Evolutionary conservation across 2,329 filamentous ascomycete species (phyloP), one percentile per base, ranked within the genome.

Genomic region (Lecanosticta acicola): DNA sequence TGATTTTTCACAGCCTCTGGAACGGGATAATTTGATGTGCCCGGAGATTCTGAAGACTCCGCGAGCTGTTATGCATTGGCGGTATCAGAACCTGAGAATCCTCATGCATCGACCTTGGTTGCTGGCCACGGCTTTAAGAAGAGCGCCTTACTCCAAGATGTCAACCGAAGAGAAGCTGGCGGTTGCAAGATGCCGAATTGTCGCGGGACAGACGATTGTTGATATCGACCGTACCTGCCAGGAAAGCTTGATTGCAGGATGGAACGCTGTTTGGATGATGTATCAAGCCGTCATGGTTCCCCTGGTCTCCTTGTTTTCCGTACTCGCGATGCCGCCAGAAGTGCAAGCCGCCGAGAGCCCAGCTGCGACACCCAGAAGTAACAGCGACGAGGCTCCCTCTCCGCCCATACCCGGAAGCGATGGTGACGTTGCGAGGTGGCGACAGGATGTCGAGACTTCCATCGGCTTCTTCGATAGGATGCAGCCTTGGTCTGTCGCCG

Each of bases 231-330:
- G 74, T 17, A 83, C 85, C 51, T 87, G 84, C 69, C 78, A 78
- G 37, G 77, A 80, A 37, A 85, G 87, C 60, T 80, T 88, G 60
- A 85, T 90, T 69, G 80, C 80, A 0, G 85, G 85, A 7, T 90
- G 85, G 85, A 87, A 87, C 62, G 85, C 83, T 0, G 84, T 86
- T 2, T 89, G 85, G 84, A 84, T 88, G 66, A 76, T 87, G 48
- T 90, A 87, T 67, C 85, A 90, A 64, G 84, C 85, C 0, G 80
- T 80, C 52, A 86, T 90, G 81, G 81, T 90, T 7, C 85, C 85
- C 0, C 75, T 91, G 1, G 77, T 91, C 9, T 84, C 79, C 17
- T 72, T 90, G 10, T 87, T 88, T 63, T 56, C 59, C 1, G 49
- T 57, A 4, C 43, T 62, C 9, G 54, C 54, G 1, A 39, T 53